Evolutionary conservation across 768 basidiomycete species (phyloP).

Genomic region (Russula foetens): DNA sequence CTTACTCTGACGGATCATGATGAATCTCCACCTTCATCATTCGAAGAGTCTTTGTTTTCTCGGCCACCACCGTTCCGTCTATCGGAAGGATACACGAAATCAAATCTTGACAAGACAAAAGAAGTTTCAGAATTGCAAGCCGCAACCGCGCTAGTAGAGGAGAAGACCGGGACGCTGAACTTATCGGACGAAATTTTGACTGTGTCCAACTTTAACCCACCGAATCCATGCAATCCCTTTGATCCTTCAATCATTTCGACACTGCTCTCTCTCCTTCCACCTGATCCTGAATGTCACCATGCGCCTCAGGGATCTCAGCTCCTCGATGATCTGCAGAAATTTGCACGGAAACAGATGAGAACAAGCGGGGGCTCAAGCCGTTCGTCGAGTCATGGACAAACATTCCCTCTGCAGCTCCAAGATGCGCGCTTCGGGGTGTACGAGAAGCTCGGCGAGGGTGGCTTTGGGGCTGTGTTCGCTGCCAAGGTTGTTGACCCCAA

Average conservation of each 20-base stretch:
- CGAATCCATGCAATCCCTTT: constrained; percentile 87
- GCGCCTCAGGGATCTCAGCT: constrained; percentile 46
- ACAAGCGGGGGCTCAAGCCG: constrained; percentile 28
- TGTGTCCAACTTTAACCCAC: constrained; percentile 57
- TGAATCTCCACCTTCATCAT: constrained; percentile 8
- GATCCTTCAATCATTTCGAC: constrained; percentile 54
- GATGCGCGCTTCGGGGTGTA: constrained; percentile 59
- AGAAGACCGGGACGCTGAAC: constrained; percentile 56
- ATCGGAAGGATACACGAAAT: constrained; percentile 7
- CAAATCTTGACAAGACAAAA: constrained; percentile 16
- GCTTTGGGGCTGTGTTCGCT: constrained; percentile 93
- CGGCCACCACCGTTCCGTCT: constrained; percentile 9
- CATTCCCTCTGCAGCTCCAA: constrained; percentile 51
- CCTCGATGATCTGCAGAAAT: constrained; percentile 67
- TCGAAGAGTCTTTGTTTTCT: constrained; percentile 1
- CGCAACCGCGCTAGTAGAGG: constrained; percentile 34
- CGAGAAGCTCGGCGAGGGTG: constrained; percentile 93
- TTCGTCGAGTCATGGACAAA: constrained; percentile 29
- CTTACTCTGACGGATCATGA: constrained; percentile 19
- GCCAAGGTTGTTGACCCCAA: constrained; percentile 45
- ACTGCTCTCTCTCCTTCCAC: constrained; percentile 54
- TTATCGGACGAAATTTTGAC: constrained; percentile 55
- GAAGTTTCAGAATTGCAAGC: constrained; percentile 9
- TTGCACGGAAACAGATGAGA: constrained; percentile 40
- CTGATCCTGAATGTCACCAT: constrained; percentile 56